Evolutionary conservation across 1,284 basidiomycete species (phyloP).

Genomic region (Butyriboletus appendiculatus): DNA sequence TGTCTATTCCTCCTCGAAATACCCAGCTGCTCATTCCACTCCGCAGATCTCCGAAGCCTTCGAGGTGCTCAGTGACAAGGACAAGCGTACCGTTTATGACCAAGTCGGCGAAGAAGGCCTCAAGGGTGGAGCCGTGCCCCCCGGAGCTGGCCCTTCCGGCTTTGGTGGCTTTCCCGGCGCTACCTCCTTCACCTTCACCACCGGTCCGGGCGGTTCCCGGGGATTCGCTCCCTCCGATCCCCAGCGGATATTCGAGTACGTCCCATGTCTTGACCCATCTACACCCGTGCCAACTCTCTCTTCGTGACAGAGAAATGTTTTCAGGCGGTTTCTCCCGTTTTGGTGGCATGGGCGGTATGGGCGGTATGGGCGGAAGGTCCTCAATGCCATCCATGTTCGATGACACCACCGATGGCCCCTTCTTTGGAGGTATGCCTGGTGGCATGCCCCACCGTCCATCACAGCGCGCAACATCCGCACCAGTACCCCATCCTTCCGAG

Average conservation of each 20-base stretch:
- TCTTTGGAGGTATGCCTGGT: constrained; percentile 57
- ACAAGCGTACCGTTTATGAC: constrained; percentile 94
- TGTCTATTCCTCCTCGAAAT: constrained; percentile 11
- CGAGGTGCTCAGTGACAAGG: constrained; percentile 92
- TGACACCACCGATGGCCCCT: constrained; percentile 47
- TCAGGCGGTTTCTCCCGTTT: constrained; percentile 39
- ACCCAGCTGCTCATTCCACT: neutral
- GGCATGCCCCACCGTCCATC: constrained; percentile 37
- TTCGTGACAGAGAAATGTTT: constrained; percentile 68
- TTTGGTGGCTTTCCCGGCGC: constrained; percentile 54
- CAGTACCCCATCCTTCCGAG: constrained; percentile 52
- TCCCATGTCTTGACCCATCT: constrained; percentile 15
- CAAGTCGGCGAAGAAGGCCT: constrained; percentile 96
- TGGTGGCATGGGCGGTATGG: constrained; percentile 31
- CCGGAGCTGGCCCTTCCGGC: constrained; percentile 54
- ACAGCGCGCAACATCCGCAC: constrained; percentile 27
- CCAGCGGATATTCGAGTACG: constrained; percentile 89
- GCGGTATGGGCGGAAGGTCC: constrained; percentile 40
- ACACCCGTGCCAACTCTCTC: constrained; percentile 19
- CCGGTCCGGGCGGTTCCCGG: constrained; percentile 47
- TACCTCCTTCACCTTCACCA: constrained; percentile 62
- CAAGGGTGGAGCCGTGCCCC: constrained; percentile 63
- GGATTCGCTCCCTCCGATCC: constrained; percentile 83
- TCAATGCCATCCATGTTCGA: constrained; percentile 42
- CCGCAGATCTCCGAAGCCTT: constrained; percentile 92